Evolutionary conservation across 2,329 filamentous ascomycete genomes (phyloP), one percentile per base, ranked within the genome.

Genomic region (Ascochyta pisi): DNA sequence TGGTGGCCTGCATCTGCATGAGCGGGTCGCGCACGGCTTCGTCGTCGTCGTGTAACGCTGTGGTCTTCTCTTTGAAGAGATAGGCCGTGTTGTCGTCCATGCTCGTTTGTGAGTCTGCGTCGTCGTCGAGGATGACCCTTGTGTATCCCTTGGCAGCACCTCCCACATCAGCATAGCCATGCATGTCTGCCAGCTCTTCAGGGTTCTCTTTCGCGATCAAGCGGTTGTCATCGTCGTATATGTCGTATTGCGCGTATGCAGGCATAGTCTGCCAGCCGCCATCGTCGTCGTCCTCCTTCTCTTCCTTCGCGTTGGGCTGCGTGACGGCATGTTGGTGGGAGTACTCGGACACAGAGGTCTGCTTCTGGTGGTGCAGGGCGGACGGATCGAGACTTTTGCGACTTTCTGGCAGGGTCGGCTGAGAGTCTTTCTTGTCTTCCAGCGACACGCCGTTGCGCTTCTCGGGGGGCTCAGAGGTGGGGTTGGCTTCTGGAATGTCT

Each of bases 81-180:
- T 99, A 99, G 52, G 92, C 88, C 0, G 95, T 99, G 69, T 98
- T 94, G 54, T 99, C 95, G 72, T 99, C 95, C 87, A 99, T 87
- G 78, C 94, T 98, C 3, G 92, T 99, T 44, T 90, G 90, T 26
- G 93, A 97, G 73, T 96, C 87, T 13, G 89, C 93, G 76, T 99
- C 95, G 62, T 99, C 95, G 67, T 99, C 95, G 67, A 96, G 84
- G 60, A 96, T 86, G n/a, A 99, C 92, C 44, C 92, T 85, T 0
- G 95, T 99, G 74, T 99, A 99, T 4, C 95, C 95, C 76, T 92
- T 97, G 35, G 92, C 92, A 8, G 94, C 94, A 26, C 93, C 93
- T 23, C 94, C 93, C 0, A 96, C 83, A 13, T 89, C 89, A 22
- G 82, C 85, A 67, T 96, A 96, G 38, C 84, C 87, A 58, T 87